These are phyloP conservation scores for Saraca asoca DNA, from an alignment of 331 rosid species.

Conservation along the genomic window DNA sequence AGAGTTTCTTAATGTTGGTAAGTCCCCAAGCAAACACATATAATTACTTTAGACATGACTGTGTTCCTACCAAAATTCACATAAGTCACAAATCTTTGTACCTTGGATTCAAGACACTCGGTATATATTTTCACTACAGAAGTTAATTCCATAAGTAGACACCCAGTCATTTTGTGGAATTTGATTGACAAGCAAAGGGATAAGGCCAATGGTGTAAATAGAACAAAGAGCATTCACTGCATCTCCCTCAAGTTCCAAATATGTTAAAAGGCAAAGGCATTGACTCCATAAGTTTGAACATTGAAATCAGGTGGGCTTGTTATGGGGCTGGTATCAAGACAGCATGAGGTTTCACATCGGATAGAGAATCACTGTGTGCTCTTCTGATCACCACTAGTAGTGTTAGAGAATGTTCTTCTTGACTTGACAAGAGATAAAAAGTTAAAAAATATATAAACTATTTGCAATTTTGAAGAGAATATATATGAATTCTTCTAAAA, in stretches of 20 bases:
- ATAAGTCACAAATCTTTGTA: constrained; percentile 9
- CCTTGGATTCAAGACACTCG: constrained; percentile 22
- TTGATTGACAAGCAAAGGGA: constrained; percentile 8
- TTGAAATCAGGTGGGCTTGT: no score
- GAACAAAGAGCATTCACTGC: constrained; percentile 28
- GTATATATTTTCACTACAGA: constrained; percentile 35
- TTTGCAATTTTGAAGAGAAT: no score
- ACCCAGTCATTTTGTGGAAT: neutral
- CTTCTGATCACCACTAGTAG: no score
- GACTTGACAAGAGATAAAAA: no score
- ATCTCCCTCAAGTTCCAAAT: constrained; percentile 15
- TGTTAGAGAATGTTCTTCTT: no score
- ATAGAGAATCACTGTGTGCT: no score
- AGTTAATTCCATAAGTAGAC: neutral
- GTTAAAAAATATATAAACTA: no score
- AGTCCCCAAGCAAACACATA: constrained; percentile 27
- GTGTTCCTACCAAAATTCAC: neutral
- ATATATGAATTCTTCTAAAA: no score
- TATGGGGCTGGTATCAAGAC: no score
- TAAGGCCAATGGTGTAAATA: constrained; percentile 26
- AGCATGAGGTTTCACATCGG: no score
- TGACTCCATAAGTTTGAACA: constrained; percentile 12
- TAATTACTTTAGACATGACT: constrained; percentile 3
- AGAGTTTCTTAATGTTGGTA: constrained; percentile 20
- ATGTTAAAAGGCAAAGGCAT: constrained; percentile 32